Base-by-base conservation (phyloP, 2,329 filamentous ascomycete species). In the Xylariaceae sp. region DNA sequence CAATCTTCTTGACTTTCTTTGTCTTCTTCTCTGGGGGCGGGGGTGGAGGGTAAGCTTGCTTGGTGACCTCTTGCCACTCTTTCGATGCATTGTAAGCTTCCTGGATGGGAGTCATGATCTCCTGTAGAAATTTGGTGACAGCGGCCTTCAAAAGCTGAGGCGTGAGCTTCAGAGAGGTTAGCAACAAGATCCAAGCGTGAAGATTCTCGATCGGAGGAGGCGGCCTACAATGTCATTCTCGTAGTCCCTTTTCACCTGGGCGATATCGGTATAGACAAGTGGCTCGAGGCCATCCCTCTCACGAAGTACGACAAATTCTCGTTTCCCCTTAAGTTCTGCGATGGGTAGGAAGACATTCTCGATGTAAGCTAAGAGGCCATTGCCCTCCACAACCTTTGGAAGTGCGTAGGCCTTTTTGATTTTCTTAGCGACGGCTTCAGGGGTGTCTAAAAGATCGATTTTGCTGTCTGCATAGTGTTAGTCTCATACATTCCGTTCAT, bases 121-220 rank as follows among this genome's bases (percentile, higher is more conserved):
- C 77, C 60, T 83, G 84, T 17, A 99, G 79, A 10, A 84, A 89
- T 47, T 83, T 79, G 5, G 88, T 81, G 6, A 95, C 84, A 11
- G 89, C 90, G n/a, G 86, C 81, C 76, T 99, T 97, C 47, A 97
- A 77, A 12, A 88, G 74, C 75, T 97, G 92, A 0, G 94, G 94
- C 1, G 88, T 90, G 56, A 96, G 80, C 80, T 86, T 58, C 6
- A 57, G 28, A 19, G 40, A 6, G 31, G 45, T 63, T 42, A 62
- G 61, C 53, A 56, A 13, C 4, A 12, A 33, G n/a, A 34, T 18
- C 54, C 18, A 18, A 16, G 12, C 22, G 6, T 19, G 4, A n/a
- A 9, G 13, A 2, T 31, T 16, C 33, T 17, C 13, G n/a, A 42
- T 4, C 31, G 13, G 14, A 11, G 6, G 14, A 4, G 6, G 5